Evolutionary conservation across 2,329 filamentous ascomycete genomes (phyloP), one percentile per base, ranked within the genome.

Genomic region (Onygena corvina): DNA sequence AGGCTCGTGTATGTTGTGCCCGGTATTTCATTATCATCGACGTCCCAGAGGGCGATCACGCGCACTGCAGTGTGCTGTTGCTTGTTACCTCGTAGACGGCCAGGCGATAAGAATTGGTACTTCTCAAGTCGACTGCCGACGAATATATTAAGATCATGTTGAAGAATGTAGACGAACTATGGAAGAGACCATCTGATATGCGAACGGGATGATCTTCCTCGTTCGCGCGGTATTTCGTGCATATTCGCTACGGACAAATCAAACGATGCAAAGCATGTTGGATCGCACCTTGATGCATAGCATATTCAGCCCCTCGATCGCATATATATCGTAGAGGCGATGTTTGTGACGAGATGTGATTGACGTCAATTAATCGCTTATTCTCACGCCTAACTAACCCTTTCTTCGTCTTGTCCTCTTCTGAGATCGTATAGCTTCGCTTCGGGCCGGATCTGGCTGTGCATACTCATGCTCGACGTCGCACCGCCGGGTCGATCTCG

Each of bases 1-100:
- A 40, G 36, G 36, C 36, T 40, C 36, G 36, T 40, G 36, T 40
- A 40, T 40, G 36, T 23, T 18, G 36, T 40, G 36, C 36, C 36
- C 9, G 36, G 1, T n/a, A n/a, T 12, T 25, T 4, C 14, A 18
- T 14, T n/a, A 23, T n/a, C 16, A 23, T 23, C 18, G 7, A 36
- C 21, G 21, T 36, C 34, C 18, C 20, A 40, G 7, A 9, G n/a
- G 20, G n/a, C 4, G 25, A 40, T 40, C 36, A 40, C 25, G 36
- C 25, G 36, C 36, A 23, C 7, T 18, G 25, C 25, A 18, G 5
- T 14, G 21, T 36, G 34, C 34, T 20, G 6, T 8, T 36, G 14
- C 14, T 4, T 21, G 34, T 36, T 36, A 36, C 12, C 21, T 8
- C 34, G 12, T 18, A n/a, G n/a, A n/a, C n/a, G n/a, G n/a, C n/a